Evolutionary conservation across 2,329 filamentous ascomycete species (phyloP), one percentile per base, ranked within the genome.

Genomic region (Graphilbum sp.): DNA sequence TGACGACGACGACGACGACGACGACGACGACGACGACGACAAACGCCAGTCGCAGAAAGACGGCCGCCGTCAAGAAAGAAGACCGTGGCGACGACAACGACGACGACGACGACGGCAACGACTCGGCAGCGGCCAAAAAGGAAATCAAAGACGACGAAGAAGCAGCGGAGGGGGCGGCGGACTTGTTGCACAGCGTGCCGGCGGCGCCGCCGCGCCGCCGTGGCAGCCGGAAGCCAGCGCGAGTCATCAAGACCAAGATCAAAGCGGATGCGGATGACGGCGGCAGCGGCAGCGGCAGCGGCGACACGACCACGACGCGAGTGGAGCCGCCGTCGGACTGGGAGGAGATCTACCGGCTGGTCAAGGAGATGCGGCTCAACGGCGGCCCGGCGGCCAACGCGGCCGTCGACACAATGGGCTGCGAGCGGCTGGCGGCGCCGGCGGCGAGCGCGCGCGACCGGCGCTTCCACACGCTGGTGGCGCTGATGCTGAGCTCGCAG

Each of bases 331-430:
- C 87, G 0, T 66, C 75, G 1, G 75, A 86, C 53, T 95, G 90
- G 90, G 75, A 85, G 44, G 70, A 76, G 40, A 75, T 94, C 41
- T 98, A 95, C 59, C 60, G 67, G 25, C 61, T 73, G 1, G 80
- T 92, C 33, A 78, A 79, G 50, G 69, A 72, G 50, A 95, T 96
- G 86, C 78, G 75, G 2, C 55, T 58, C 5, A 54, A 59, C 0
- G 67, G 66, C 3, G 67, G 67, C 7, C 51, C 58, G 59, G 60
- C 80, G 53, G 53, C 70, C 62, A 58, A 80, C 69, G 90, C 90
- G 1, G 82, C 88, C 0, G 90, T 98, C 11, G 90, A 98, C 56
- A 96, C 88, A 0, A 95, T 96, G 87, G 90, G 90, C 11, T 98
- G 90, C 58, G 86, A 86, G 57, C 71, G 72, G 8, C 66, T 90